These are phyloP conservation scores for Kuraishia capsulata DNA, from an alignment of 805 yeast genomes.

Conservation along the genomic window DNA sequence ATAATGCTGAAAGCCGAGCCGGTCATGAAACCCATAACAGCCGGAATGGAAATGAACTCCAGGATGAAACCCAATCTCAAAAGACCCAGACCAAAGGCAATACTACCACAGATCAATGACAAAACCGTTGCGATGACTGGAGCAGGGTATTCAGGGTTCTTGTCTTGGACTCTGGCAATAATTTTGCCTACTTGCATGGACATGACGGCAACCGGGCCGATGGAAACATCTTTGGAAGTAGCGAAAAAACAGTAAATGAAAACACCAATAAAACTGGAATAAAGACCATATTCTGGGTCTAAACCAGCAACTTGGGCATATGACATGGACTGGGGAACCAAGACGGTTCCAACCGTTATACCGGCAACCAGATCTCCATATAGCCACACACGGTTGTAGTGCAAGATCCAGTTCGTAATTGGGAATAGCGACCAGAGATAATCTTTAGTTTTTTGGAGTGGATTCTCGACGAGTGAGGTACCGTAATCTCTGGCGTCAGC, in stretches of 20 bases:
- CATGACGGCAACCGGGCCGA: slow-evolving; percentile 97
- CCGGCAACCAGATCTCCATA: slow-evolving; percentile 85
- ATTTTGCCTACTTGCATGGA: slow-evolving; percentile 77
- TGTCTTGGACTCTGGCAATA: slow-evolving; percentile 50
- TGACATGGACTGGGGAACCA: slow-evolving; percentile 95
- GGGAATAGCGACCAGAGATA: slow-evolving; percentile 71
- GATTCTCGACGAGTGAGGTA: slow-evolving; percentile 22
- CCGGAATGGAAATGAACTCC: slow-evolving; percentile 84
- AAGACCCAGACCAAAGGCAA: slow-evolving; percentile 75
- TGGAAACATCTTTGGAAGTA: slow-evolving; percentile 89
- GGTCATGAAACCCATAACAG: slow-evolving; percentile 90
- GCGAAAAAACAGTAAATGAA: slow-evolving; percentile 85
- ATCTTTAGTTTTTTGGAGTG: slow-evolving; percentile 25
- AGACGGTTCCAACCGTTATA: slow-evolving; percentile 84
- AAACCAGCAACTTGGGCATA: slow-evolving; percentile 83
- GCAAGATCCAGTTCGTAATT: slow-evolving; percentile 72
- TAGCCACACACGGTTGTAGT: slow-evolving; percentile 75
- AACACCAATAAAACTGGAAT: slow-evolving; percentile 89
- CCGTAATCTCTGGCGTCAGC: slow-evolving; percentile 18
- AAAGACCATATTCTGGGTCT: slow-evolving; percentile 77
- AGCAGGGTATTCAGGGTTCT: slow-evolving; percentile 33
- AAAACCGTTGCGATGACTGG: slow-evolving; percentile 76
- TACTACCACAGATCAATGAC: slow-evolving; percentile 77
- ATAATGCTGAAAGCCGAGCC: slow-evolving; percentile 86
- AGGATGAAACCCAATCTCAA: slow-evolving; percentile 80